Evolutionary conservation across 768 basidiomycete species (phyloP).

Genomic region (Hericium coralloides): DNA sequence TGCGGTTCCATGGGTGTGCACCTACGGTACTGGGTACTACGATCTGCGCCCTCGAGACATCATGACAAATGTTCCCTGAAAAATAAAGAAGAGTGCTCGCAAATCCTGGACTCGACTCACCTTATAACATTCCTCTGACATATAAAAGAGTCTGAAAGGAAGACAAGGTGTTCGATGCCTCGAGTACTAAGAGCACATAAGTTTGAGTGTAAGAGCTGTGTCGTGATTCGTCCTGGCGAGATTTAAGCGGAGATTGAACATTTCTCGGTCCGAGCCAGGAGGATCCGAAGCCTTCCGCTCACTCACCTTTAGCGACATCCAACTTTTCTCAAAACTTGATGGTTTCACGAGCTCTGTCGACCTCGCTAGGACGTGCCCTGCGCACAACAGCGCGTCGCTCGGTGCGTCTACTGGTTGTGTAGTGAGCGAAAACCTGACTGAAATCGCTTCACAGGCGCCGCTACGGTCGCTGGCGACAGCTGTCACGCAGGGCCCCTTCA

Average conservation of each 20-base stretch:
- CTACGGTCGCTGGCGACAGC: constrained; percentile 71
- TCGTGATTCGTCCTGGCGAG: background rate
- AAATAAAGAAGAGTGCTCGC: too few relatives aligned
- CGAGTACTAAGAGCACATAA: too few relatives aligned
- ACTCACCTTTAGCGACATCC: background rate
- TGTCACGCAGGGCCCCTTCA: constrained; percentile 60
- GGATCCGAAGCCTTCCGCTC: background rate
- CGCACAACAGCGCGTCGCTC: constrained; percentile 28
- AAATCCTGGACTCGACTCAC: too few relatives aligned
- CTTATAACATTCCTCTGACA: too few relatives aligned
- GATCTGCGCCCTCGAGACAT: too few relatives aligned
- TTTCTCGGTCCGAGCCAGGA: background rate
- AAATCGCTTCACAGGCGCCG: constrained; percentile 30
- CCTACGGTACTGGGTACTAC: too few relatives aligned
- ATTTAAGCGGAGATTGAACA: background rate
- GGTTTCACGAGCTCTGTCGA: constrained; percentile 37
- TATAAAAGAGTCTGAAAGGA: too few relatives aligned
- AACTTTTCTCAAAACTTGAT: constrained; percentile 22
- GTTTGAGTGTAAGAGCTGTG: too few relatives aligned
- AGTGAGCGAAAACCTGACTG: constrained; percentile 5
- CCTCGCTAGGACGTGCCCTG: constrained; percentile 33
- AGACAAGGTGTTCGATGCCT: too few relatives aligned
- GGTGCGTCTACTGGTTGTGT: constrained; percentile 19
- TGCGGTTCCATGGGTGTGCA: too few relatives aligned
- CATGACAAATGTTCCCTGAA: too few relatives aligned